phyloP scores from a whole-genome alignment of 2,329 filamentous ascomycete species.

The Epichloe uncinata region DNA sequence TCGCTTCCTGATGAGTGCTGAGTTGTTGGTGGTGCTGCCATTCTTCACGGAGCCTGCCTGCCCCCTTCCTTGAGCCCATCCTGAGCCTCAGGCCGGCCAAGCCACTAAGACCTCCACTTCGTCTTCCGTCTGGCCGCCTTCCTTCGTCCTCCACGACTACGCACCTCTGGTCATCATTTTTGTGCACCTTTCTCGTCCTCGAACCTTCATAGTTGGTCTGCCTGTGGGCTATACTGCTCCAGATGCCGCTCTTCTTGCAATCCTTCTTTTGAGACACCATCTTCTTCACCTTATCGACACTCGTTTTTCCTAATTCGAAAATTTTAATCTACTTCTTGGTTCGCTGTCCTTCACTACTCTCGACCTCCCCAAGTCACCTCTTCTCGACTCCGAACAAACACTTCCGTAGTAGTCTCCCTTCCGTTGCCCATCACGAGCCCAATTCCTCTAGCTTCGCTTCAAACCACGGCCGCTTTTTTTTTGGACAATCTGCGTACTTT shows the following conservation, averaged over 20 bases:
- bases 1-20: too few relatives aligned
- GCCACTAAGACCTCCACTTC: constrained; percentile 6
- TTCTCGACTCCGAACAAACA: background rate
- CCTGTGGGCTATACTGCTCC: constrained; percentile 12
- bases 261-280: constrained; percentile 14
- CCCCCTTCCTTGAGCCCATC: background rate
- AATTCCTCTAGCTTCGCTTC: constrained; percentile 4
- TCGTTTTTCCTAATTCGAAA: constrained; percentile 21
- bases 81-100: constrained; percentile 6
- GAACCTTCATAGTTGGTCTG: constrained; percentile 15
- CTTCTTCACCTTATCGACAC: constrained; percentile 17
- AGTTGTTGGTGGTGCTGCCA: background rate
- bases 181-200: constrained; percentile 10
- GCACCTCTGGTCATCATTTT: constrained; percentile 3
- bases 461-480: constrained; percentile 2
- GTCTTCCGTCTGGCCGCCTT: constrained; percentile 6
- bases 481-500: constrained; percentile 4
- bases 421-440: background rate
- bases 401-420: background rate
- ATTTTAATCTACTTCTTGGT: constrained; percentile 20
- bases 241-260: constrained; percentile 16
- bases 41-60: background rate
- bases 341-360: constrained; percentile 3
- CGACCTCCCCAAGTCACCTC: background rate
- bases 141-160: constrained; percentile 6